Percentiles rank a stretch among this genome's conserved stretches.
Conservation (phyloP, 192 early-diverging fungal genomes). For the Geranomyces michiganensis region DNA sequence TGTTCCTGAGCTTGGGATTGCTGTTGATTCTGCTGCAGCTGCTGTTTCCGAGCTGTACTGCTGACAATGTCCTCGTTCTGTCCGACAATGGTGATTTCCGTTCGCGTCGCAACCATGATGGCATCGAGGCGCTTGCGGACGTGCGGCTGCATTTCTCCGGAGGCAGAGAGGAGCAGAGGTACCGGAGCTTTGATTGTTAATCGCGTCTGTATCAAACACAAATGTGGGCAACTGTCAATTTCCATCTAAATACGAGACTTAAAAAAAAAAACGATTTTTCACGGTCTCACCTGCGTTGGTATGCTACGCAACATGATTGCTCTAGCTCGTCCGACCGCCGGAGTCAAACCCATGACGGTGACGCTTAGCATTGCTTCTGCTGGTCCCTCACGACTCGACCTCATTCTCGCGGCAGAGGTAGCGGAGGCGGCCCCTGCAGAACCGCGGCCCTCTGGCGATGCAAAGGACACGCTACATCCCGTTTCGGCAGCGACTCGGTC, state of each 20-base stretch:
- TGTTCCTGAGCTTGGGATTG: background rate
- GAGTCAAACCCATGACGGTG: conserved; percentile 34
- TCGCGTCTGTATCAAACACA: conserved; percentile 30
- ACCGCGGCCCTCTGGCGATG: conserved; percentile 19
- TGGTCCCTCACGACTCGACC: conserved; percentile 29
- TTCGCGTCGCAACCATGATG: conserved; percentile 49
- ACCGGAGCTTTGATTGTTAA: conserved; percentile 50
- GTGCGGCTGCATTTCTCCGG: conserved; percentile 53
- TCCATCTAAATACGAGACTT: too few relatives aligned
- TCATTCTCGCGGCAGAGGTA: background rate
- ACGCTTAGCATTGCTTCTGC: conserved; percentile 31
- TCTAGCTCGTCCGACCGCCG: conserved; percentile 27
- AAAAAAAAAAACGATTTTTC: too few relatives aligned
- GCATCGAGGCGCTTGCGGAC: conserved; percentile 52
- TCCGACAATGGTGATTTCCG: conserved; percentile 54
- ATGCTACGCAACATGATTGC: conserved; percentile 37
- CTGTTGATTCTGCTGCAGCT: background rate
- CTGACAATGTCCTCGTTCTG: conserved; percentile 24
- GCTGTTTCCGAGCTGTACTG: background rate
- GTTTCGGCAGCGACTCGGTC: conserved; percentile 13
- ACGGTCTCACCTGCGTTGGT: conserved; percentile 45
- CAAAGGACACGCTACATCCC: conserved; percentile 24
- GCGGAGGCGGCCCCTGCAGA: background rate
- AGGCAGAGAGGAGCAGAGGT: conserved; percentile 47
- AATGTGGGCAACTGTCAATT: background rate